These are phyloP conservation scores for Penicillium sp. DNA, from an alignment of 2,329 filamentous ascomycete species.

Conservation along the genomic window DNA sequence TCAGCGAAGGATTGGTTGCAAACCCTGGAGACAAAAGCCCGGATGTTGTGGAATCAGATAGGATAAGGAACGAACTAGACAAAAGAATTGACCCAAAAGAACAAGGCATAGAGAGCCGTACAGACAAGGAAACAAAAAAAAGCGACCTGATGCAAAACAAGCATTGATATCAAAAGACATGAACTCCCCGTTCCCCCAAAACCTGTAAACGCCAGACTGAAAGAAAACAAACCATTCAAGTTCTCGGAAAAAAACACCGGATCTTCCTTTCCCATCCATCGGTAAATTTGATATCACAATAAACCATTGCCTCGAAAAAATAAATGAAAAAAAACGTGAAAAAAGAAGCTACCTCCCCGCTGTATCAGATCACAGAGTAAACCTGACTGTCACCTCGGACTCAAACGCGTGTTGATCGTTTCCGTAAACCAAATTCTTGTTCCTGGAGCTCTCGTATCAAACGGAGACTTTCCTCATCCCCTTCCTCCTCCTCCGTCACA, in stretches of 20 bases:
- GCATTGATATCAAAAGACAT: constrained; percentile 9
- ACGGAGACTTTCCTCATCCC: constrained; percentile 46
- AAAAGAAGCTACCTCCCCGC: constrained; percentile 9
- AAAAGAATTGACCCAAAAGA: neutral
- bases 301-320: constrained; percentile 12
- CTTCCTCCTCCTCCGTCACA: constrained; percentile 31
- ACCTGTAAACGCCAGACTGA: constrained; percentile 14
- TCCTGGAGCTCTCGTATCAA: constrained; percentile 49
- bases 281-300: constrained; percentile 21
- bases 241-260: constrained; percentile 20
- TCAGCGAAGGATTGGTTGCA: constrained; percentile 9
- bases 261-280: constrained; percentile 14
- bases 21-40: neutral
- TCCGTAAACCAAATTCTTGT: constrained; percentile 47
- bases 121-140: neutral
- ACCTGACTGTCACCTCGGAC: neutral
- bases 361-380: constrained; percentile 1
- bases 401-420: constrained; percentile 28
- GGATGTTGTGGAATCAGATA: neutral
- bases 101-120: neutral
- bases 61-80: constrained; percentile 5
- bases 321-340: constrained; percentile 14
- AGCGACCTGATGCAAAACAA: constrained; percentile 3
- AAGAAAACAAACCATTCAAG: constrained; percentile 3
- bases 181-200: constrained; percentile 5